phyloP scores from a whole-genome alignment of 345 rosid species.

The Euphorbia lathyris region DNA sequence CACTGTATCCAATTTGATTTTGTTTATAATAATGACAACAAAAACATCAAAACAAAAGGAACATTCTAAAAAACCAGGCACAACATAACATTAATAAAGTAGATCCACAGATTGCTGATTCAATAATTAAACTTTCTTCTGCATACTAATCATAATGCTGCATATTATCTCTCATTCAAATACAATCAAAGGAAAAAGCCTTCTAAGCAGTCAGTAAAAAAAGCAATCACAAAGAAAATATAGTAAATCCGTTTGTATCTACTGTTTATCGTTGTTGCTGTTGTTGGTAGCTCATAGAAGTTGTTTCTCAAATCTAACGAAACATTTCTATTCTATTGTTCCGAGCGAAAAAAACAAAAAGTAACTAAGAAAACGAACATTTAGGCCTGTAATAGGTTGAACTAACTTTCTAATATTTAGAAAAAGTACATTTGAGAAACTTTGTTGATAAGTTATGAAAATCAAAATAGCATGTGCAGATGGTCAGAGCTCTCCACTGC shows the following conservation, averaged over 20 bases:
- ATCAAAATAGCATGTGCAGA: neutral
- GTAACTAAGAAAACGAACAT: too few relatives aligned
- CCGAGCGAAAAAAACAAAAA: too few relatives aligned
- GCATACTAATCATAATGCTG: neutral
- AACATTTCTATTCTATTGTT: too few relatives aligned
- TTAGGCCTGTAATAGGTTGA: too few relatives aligned
- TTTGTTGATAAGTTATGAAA: too few relatives aligned
- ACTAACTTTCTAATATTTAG: too few relatives aligned
- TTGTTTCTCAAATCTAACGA: neutral
- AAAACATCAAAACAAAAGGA: slow-evolving; percentile 7
- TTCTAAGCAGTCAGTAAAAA: neutral
- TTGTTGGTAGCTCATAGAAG: too few relatives aligned
- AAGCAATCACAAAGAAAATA: neutral
- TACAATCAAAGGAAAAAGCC: neutral
- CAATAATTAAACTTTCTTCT: neutral
- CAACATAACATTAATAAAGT: neutral
- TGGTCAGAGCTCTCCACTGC: neutral
- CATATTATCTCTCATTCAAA: neutral
- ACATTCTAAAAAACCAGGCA: neutral
- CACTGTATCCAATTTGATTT: neutral
- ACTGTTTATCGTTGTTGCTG: too few relatives aligned
- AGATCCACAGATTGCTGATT: neutral
- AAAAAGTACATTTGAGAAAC: too few relatives aligned
- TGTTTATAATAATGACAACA: neutral
- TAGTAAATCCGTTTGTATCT: too few relatives aligned